Evolutionary conservation across 2,329 filamentous ascomycete genomes (phyloP).

Genomic region (Epicoccum sorghinum): DNA sequence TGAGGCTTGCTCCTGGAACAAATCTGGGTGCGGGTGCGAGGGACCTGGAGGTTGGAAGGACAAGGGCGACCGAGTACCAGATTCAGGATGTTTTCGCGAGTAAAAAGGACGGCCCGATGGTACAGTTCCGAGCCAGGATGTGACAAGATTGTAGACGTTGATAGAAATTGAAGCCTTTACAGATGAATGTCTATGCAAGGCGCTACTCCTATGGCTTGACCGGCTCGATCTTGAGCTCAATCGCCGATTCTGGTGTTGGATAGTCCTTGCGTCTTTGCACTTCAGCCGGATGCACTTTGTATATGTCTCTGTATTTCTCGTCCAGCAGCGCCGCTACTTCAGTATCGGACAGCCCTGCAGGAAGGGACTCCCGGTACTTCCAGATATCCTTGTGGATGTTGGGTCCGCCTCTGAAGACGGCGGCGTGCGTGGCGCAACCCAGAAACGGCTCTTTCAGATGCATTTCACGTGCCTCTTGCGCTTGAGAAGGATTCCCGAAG

Average conservation of each 20-base stretch:
- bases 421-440: neutral
- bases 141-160: neutral
- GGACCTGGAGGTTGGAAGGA: constrained; percentile 42
- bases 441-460: neutral
- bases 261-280: neutral
- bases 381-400: neutral
- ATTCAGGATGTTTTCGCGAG: constrained; percentile 75
- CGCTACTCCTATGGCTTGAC: neutral
- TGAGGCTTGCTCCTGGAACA: constrained; percentile 49
- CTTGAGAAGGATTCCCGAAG: neutral
- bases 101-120: constrained; percentile 71
- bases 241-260: constrained; percentile 1
- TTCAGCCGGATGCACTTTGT: neutral
- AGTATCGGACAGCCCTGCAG: neutral
- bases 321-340: neutral
- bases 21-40: constrained; percentile 38
- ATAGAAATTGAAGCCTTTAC: neutral
- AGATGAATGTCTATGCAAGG: too few species aligned
- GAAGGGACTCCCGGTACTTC: neutral
- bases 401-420: neutral
- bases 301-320: neutral
- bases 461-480: neutral
- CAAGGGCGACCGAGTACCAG: constrained; percentile 65
- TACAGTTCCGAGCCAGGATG: constrained; percentile 56
- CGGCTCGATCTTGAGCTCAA: neutral